Base-by-base conservation (phyloP, 2,329 filamentous ascomycete genomes). In the Hypoxylon sp. region DNA sequence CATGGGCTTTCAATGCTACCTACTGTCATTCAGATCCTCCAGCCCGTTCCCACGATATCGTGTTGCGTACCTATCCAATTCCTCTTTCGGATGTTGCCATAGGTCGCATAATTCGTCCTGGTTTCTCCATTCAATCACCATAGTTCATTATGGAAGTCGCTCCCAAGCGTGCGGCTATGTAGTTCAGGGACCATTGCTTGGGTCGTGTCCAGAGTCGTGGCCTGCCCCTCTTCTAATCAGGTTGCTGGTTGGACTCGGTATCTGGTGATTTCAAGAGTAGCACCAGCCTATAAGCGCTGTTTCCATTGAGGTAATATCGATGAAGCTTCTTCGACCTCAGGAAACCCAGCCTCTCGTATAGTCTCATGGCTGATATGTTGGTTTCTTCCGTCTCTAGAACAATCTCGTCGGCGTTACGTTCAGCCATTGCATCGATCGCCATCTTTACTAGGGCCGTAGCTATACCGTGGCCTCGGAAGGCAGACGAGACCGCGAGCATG, bases 341-440 rank as follows among this genome's bases (percentile, higher is more conserved):
- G 75, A 99, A 99, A 0, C 96, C 96, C 6, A 99, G 83, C 0
- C 93, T 85, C 78, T 99, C 95, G 78, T 99, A 99, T 8, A 99
- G 82, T 69, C 93, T 91, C 82, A 98, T 93, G 18, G 94, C 96
- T 0, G 93, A 90, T 0, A 89, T 87, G 76, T 99, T 99, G 14
- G 91, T 93, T 78, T 96, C 93, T 80, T 99, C 96, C 0, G 96
- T 99, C 81, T 99, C 96, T 26, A 99, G 87, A 1, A 96, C 95
- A 65, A 99, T 90, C 81, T 99, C 96, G 76, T 98, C 95, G 22
- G 96, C 96, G 72, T 92, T 86, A 53, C 91, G 85, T 61, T 87
- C 86, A 9, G 89, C 87, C 96, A 99, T 99, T 68, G 91, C 91
- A 71, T 97, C 93, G 68, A 99, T 94, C 18, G 94, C 93, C 83